A percentile compares a stretch with the other conserved stretches of the same genome.
phyloP scores from a whole-genome alignment of 768 basidiomycete genomes.

The Pleurotus djamor region DNA sequence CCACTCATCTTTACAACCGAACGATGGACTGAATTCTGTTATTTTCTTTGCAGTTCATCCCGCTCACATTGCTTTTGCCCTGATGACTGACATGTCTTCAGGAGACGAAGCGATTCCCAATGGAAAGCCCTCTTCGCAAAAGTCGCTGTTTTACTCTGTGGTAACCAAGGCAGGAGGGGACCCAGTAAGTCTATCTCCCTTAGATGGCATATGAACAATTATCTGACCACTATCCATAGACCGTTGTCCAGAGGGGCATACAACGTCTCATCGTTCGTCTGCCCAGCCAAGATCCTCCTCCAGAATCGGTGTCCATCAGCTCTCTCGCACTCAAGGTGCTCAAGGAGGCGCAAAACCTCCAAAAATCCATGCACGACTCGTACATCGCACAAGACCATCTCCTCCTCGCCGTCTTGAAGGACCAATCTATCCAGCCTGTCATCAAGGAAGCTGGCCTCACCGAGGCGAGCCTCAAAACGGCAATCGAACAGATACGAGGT shows the following conservation, averaged over 20 bases:
- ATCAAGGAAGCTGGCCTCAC: constrained; percentile 78
- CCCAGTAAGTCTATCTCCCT: constrained; percentile 45
- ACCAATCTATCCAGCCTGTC: constrained; percentile 59
- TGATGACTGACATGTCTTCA: constrained; percentile 65
- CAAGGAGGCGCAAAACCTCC: constrained; percentile 71
- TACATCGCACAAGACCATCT: constrained; percentile 95
- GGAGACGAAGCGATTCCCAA: constrained; percentile 29
- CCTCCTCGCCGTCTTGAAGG: constrained; percentile 80
- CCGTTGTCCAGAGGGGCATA: constrained; percentile 62
- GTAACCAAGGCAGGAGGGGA: constrained; percentile 86
- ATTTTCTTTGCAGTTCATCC: constrained; percentile 59
- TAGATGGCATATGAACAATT: not conserved
- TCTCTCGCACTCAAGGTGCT: constrained; percentile 58
- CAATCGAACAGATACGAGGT: constrained; percentile 77
- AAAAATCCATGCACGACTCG: constrained; percentile 85
- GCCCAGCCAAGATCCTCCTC: constrained; percentile 82
- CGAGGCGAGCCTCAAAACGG: constrained; percentile 70
- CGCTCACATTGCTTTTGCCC: constrained; percentile 75
- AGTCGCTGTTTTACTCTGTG: constrained; percentile 74
- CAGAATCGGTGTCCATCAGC: constrained; percentile 73
- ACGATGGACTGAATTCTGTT: constrained; percentile 3
- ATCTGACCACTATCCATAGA: constrained; percentile 26
- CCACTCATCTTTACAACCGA: not conserved
- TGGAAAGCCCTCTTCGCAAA: constrained; percentile 23
- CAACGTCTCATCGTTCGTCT: constrained; percentile 79